Conservation (phyloP, 352 stramenopile species). For the Phytophthora melonis region DNA sequence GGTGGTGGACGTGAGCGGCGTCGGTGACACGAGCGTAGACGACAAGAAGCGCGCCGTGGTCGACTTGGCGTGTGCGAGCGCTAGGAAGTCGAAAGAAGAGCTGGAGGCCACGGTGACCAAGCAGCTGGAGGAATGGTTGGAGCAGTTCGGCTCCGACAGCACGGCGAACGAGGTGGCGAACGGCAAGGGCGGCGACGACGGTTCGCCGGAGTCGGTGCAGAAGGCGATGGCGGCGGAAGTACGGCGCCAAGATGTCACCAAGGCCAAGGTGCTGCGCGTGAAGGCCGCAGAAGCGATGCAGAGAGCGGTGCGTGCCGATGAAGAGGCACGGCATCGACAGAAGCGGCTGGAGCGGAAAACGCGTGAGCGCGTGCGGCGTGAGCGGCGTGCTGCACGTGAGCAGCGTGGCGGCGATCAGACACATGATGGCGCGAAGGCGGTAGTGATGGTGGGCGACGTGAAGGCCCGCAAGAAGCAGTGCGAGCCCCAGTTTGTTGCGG, state of each 20-base stretch:
- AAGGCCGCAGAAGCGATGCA: neutral
- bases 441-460: neutral
- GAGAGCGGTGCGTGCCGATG: too few species aligned
- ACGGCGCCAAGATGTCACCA: neutral
- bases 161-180: too few species aligned
- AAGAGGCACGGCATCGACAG: neutral
- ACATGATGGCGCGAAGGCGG: too few species aligned
- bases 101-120: neutral
- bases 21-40: neutral
- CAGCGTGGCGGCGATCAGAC: neutral
- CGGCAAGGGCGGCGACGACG: neutral
- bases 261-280: neutral
- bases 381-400: neutral
- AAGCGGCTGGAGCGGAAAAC: neutral
- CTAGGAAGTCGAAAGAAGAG: neutral
- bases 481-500: too few species aligned
- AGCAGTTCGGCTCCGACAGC: neutral
- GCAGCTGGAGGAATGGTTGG: neutral
- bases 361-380: neutral
- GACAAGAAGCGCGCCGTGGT: neutral
- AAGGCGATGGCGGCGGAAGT: neutral
- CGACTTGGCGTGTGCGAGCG: neutral
- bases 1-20: too few species aligned
- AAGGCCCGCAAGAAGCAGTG: neutral
- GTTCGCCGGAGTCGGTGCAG: neutral